phyloP scores from a whole-genome alignment of 140 eudicot genomes.

The Ambrosia hybrid region DNA sequence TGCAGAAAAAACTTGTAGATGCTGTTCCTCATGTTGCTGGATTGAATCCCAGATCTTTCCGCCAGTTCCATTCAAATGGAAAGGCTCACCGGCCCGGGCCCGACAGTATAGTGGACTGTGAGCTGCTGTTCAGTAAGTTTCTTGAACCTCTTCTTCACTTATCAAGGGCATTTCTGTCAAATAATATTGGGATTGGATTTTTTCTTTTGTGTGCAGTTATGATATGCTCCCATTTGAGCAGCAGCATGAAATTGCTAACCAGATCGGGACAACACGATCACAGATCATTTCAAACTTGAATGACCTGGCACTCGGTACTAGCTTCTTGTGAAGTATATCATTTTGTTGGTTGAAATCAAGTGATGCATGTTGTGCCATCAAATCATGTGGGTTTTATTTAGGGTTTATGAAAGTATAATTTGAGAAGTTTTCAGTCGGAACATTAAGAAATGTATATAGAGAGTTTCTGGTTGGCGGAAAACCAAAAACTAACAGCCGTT shows the following conservation, averaged over 20 bases:
- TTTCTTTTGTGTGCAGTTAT: constrained; percentile 55
- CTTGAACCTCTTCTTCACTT: not conserved
- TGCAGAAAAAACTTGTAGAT: constrained; percentile 89
- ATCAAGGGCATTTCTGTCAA: not conserved
- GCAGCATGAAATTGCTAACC: constrained; percentile 91
- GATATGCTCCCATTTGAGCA: constrained; percentile 86
- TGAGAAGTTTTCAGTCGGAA: constrained; percentile 8
- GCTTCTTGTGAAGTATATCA: constrained; percentile 62
- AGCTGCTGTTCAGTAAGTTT: constrained; percentile 85
- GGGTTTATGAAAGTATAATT: constrained; percentile 14
- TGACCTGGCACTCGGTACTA: constrained; percentile 72
- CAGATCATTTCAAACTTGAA: constrained; percentile 89
- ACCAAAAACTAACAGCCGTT: constrained; percentile 1
- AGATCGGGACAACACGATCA: constrained; percentile 88
- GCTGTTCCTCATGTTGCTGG: constrained; percentile 95
- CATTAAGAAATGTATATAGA: constrained; percentile 26
- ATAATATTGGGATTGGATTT: not conserved
- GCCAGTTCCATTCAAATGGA: constrained; percentile 80
- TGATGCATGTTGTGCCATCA: constrained; percentile 22
- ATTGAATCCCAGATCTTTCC: constrained; percentile 86
- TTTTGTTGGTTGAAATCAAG: not conserved
- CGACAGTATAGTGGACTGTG: constrained; percentile 88
- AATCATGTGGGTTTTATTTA: constrained; percentile 8
- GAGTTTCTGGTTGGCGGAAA: not conserved
- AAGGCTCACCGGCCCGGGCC: constrained; percentile 99